Evolutionary conservation across 768 basidiomycete species (phyloP).

Genomic region (Amanita thiersii): DNA sequence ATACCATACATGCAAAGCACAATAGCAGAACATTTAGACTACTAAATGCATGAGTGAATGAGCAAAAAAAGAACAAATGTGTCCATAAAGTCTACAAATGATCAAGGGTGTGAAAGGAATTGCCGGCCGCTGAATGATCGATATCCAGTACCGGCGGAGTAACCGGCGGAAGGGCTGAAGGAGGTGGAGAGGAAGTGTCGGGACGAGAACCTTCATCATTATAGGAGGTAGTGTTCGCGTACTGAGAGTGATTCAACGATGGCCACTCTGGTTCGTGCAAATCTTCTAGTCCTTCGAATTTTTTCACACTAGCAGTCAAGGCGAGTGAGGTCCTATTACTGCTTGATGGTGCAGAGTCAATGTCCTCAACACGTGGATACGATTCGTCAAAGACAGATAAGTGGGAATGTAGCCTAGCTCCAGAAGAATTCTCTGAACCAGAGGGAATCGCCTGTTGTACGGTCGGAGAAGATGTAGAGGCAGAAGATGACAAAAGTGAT

Average conservation of each 20-base stretch:
- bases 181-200: neutral
- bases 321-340: constrained; percentile 11
- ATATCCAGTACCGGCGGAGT: neutral
- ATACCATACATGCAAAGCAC: neutral
- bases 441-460: constrained; percentile 49
- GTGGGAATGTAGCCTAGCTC: constrained; percentile 66
- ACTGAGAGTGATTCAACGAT: constrained; percentile 31
- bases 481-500: constrained; percentile 48
- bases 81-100: neutral
- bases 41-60: too few species aligned
- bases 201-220: neutral
- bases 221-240: constrained; percentile 12
- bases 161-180: neutral
- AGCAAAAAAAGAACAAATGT: neutral
- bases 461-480: constrained; percentile 26
- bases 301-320: neutral
- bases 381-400: constrained; percentile 66
- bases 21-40: too few species aligned
- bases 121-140: neutral
- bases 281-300: neutral
- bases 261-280: constrained; percentile 26
- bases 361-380: constrained; percentile 25
- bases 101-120: neutral
- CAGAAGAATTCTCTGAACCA: too few species aligned
- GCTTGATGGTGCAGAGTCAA: constrained; percentile 12